Percentiles rank a stretch among this genome's conserved stretches.
phyloP scores from a whole-genome alignment of 805 yeast genomes.

The Kazachstania bromeliacearum region DNA sequence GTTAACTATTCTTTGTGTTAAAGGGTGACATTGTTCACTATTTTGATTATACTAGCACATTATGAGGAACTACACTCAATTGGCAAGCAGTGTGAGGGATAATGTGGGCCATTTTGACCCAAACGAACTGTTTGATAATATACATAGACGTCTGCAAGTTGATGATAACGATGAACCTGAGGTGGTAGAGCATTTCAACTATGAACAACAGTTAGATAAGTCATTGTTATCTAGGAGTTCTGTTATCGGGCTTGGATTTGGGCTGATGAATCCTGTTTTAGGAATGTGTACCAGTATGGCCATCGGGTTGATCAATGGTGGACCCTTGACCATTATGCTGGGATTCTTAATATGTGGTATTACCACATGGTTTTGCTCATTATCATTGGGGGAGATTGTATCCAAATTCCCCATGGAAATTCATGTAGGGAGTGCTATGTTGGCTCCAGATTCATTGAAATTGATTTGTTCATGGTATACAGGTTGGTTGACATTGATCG shows the following conservation, averaged over 20 bases:
- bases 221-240: constrained; percentile 55
- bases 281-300: constrained; percentile 68
- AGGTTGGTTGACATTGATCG: constrained; percentile 66
- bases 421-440: constrained; percentile 66
- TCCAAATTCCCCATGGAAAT: constrained; percentile 71
- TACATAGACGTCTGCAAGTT: constrained; percentile 28
- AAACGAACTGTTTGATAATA: constrained; percentile 21
- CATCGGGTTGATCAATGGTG: constrained; percentile 66
- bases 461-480: constrained; percentile 61
- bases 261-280: constrained; percentile 74
- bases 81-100: constrained; percentile 18
- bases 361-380: constrained; percentile 53
- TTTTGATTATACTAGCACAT: neutral
- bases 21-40: too few species aligned
- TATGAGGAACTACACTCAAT: constrained; percentile 19
- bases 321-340: constrained; percentile 63
- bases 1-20: too few species aligned
- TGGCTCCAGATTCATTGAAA: constrained; percentile 51
- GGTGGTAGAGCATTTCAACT: constrained; percentile 60
- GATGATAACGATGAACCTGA: constrained; percentile 38
- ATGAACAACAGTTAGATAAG: constrained; percentile 61
- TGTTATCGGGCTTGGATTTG: constrained; percentile 68
- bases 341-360: constrained; percentile 65
- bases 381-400: constrained; percentile 68
- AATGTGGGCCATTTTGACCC: constrained; percentile 16